Percentiles rank a stretch among this genome's conserved stretches.
Conservation (phyloP, 228 moss, liverwort and hornwort genomes). For the Sphagnum magellanicum region DNA sequence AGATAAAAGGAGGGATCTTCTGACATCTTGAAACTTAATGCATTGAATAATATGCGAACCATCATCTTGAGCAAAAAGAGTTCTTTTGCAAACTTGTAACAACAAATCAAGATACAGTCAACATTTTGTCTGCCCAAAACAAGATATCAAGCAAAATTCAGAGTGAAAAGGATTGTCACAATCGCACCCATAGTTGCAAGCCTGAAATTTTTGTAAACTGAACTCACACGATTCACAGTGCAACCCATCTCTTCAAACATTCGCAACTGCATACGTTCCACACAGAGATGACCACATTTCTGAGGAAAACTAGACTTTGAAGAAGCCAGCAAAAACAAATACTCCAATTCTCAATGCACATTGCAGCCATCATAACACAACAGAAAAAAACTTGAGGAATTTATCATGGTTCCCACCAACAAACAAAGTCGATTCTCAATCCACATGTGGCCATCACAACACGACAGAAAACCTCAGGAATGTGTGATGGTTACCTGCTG, state of each 20-base stretch:
- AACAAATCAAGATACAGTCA: too few species aligned
- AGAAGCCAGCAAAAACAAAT: too few species aligned
- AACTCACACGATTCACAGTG: slow-evolving; percentile 41
- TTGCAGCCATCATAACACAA: too few species aligned
- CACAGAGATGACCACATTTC: slow-evolving; percentile 1
- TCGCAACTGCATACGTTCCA: slow-evolving; percentile 37
- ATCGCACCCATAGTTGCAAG: slow-evolving; percentile 36
- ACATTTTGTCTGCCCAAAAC: background rate
- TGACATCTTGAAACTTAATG: background rate
- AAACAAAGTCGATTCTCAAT: background rate
- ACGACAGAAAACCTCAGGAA: background rate
- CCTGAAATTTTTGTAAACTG: slow-evolving; percentile 52
- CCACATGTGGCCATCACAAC: background rate
- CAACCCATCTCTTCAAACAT: slow-evolving; percentile 56
- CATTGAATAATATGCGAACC: background rate
- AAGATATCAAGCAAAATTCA: background rate
- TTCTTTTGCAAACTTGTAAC: too few species aligned
- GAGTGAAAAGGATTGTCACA: background rate
- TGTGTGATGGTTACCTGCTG: slow-evolving; percentile 53
- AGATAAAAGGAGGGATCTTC: background rate
- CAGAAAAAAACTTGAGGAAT: too few species aligned
- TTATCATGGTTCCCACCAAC: too few species aligned
- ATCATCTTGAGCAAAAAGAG: too few species aligned
- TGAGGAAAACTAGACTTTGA: too few species aligned
- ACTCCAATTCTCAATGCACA: too few species aligned